A percentile compares a stretch with the other conserved stretches of the same genome.
These are phyloP conservation scores for Melampsora larici-populina DNA, from an alignment of 1,284 basidiomycete species.

Conservation along the genomic window DNA sequence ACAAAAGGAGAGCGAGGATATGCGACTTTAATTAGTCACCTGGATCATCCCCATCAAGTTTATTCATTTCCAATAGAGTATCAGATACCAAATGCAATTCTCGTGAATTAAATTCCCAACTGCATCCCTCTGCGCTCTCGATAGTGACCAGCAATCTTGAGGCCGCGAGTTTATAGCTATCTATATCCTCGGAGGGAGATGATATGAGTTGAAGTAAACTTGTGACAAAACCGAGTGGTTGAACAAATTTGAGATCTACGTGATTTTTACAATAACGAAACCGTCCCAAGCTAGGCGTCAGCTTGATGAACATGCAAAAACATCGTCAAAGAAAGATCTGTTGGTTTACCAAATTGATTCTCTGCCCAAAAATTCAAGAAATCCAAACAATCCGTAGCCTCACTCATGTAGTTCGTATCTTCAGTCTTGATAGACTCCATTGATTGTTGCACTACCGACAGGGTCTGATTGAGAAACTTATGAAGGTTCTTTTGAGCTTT, in stretches of 20 bases:
- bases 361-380: background rate
- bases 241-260: background rate
- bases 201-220: background rate
- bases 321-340: background rate
- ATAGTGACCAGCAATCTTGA: background rate
- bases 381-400: background rate
- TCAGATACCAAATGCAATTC: background rate
- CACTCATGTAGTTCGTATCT: background rate
- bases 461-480: background rate
- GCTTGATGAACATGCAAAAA: background rate
- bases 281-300: background rate
- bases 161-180: background rate
- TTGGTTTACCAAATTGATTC: background rate
- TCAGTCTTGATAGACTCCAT: background rate
- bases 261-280: background rate
- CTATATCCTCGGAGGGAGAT: background rate
- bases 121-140: background rate
- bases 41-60: background rate
- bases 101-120: background rate
- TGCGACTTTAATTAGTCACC: background rate
- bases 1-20: too few species aligned
- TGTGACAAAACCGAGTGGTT: constrained; percentile 5
- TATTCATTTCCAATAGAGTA: background rate
- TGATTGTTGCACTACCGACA: background rate
- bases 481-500: background rate